Conservation (phyloP, 1,284 basidiomycete species). For the Erythrobasidium hasegawianum region DNA sequence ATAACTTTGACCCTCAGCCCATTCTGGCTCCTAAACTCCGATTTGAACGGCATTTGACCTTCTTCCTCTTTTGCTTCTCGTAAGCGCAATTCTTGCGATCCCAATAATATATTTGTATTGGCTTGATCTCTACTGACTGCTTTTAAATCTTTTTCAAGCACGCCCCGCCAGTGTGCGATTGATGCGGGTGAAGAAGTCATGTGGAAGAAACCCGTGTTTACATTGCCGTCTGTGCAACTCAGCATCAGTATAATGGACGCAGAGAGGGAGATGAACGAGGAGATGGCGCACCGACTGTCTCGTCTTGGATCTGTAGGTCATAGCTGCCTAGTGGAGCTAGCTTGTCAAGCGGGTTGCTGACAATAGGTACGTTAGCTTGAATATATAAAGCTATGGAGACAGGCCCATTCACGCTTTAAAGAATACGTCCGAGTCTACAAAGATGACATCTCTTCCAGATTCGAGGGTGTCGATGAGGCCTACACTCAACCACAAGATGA, state of each 20-base stretch:
- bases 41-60: constrained; percentile 4
- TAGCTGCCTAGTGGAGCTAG: constrained; percentile 21
- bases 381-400: no score
- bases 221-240: constrained; percentile 17
- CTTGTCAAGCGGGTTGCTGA: constrained; percentile 19
- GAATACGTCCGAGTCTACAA: constrained; percentile 37
- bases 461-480: constrained; percentile 34
- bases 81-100: constrained; percentile 6
- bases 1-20: constrained; percentile 20
- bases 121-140: constrained; percentile 28
- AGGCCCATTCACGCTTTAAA: constrained; percentile 17
- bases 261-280: not conserved
- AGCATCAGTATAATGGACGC: not conserved
- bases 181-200: constrained; percentile 17
- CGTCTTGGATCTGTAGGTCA: constrained; percentile 34
- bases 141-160: constrained; percentile 31
- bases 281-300: constrained; percentile 5
- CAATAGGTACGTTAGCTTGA: no score
- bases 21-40: constrained; percentile 15
- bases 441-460: constrained; percentile 31
- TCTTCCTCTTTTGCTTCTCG: not conserved
- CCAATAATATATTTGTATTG: constrained; percentile 30
- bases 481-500: not conserved
- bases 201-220: constrained; percentile 36
- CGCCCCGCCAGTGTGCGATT: constrained; percentile 25